A percentile compares a stretch with the other conserved stretches of the same genome.
Conservation (phyloP, 1,284 basidiomycete genomes). For the Pyrrhoderma noxium region DNA sequence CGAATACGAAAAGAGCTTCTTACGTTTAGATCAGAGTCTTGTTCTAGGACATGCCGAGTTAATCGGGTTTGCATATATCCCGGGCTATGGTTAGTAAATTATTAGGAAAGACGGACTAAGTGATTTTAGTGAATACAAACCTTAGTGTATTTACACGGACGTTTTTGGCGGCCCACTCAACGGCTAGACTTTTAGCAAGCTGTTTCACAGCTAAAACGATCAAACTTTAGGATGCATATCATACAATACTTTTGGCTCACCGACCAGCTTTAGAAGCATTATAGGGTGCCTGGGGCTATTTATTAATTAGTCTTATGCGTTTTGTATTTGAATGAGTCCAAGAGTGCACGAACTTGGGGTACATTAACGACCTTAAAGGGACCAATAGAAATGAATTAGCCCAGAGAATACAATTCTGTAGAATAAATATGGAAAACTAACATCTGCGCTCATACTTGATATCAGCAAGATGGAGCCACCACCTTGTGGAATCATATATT, state of each 20-base stretch:
- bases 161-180: slow-evolving; percentile 84
- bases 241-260: slow-evolving; percentile 15
- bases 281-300: slow-evolving; percentile 87
- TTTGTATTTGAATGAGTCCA: not conserved
- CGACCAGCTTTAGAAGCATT: slow-evolving; percentile 85
- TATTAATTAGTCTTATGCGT: not conserved
- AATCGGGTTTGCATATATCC: slow-evolving; percentile 89
- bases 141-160: slow-evolving; percentile 79
- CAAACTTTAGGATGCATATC: not conserved
- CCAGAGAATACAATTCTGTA: not conserved
- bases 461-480: slow-evolving; percentile 83
- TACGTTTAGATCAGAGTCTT: slow-evolving; percentile 70
- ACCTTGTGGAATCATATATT: slow-evolving; percentile 69
- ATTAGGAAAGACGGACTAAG: not conserved
- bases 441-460: slow-evolving; percentile 85
- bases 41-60: slow-evolving; percentile 69
- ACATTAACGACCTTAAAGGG: slow-evolving; percentile 70
- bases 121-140: slow-evolving; percentile 29
- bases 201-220: slow-evolving; percentile 66
- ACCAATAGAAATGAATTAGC: slow-evolving; percentile 18
- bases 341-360: slow-evolving; percentile 48
- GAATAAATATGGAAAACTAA: slow-evolving; percentile 33
- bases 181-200: slow-evolving; percentile 78
- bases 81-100: slow-evolving; percentile 40
- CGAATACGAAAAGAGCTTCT: slow-evolving; percentile 15